A percentile compares a stretch with the other conserved stretches of the same genome.
Conservation (phyloP, 1,139 yeast species). For the Blastobotrys illinoisensis region DNA sequence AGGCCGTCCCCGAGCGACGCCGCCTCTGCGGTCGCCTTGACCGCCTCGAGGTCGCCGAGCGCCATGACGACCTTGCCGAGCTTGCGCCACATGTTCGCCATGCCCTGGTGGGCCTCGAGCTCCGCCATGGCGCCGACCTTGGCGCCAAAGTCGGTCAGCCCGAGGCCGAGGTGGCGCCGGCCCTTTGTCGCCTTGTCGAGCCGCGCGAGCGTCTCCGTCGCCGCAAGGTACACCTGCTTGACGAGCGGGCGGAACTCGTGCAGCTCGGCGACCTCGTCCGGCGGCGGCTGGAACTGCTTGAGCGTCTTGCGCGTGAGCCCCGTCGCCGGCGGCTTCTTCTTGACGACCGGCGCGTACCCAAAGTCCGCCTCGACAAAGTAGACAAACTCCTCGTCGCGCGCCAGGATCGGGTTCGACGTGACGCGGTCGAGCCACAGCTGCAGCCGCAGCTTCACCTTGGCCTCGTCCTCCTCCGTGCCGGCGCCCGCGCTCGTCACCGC, state of each 20-base stretch:
- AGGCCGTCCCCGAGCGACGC: conserved; percentile 77
- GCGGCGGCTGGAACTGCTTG: conserved; percentile 87
- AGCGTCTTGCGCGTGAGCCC: conserved; percentile 84
- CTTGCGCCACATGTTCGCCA: conserved; percentile 79
- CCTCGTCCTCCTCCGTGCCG: conserved; percentile 75
- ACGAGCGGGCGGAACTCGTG: conserved; percentile 83
- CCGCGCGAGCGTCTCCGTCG: conserved; percentile 52
- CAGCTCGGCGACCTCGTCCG: conserved; percentile 74
- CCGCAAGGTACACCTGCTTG: conserved; percentile 62
- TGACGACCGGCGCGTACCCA: conserved; percentile 45
- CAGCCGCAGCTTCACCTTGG: conserved; percentile 51
- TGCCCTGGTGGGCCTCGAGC: conserved; percentile 52
- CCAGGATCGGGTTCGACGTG: conserved; percentile 65
- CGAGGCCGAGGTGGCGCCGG: conserved; percentile 52
- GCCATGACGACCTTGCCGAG: conserved; percentile 62
- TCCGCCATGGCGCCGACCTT: conserved; percentile 46
- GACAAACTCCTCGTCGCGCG: conserved; percentile 83
- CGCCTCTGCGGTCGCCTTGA: conserved; percentile 67
- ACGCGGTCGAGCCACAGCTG: conserved; percentile 87
- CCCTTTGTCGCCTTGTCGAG: conserved; percentile 51
- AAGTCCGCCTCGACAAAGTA: conserved; percentile 86
- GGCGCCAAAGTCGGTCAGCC: conserved; percentile 61
- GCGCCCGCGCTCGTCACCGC: conserved; percentile 72
- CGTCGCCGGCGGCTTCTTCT: conserved; percentile 55
- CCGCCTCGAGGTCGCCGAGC: conserved; percentile 71